Evolutionary conservation across 371 early-diverging fungal genomes (phyloP).

Genomic region (Mucor irregularis): DNA sequence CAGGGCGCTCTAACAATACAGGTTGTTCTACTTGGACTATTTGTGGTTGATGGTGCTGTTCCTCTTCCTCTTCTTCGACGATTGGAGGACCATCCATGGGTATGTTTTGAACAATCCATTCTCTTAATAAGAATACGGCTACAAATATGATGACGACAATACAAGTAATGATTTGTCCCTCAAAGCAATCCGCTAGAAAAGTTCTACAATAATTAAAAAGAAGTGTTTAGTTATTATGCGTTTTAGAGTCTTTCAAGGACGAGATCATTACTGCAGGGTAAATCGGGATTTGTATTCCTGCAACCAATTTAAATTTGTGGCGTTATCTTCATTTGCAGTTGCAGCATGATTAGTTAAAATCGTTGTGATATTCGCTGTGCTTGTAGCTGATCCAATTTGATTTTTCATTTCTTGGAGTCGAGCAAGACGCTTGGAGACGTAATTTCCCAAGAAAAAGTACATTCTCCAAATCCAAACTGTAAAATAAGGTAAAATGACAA

Average conservation of each 20-base stretch:
- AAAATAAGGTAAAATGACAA: conserved; percentile 80
- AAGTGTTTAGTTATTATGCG: too few relatives aligned
- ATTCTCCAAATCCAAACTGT: conserved; percentile 84
- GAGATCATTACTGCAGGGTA: conserved; percentile 15
- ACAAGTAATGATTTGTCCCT: conserved; percentile 84
- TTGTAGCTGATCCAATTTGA: neutral
- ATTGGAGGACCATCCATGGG: conserved; percentile 30
- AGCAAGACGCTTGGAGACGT: conserved; percentile 8
- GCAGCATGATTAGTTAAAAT: neutral
- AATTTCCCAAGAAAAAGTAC: conserved; percentile 70
- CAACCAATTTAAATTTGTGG: neutral
- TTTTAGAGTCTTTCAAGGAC: too few relatives aligned
- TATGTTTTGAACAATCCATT: conserved; percentile 85
- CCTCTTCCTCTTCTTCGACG: neutral
- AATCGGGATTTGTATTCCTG: conserved; percentile 18
- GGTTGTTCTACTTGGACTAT: too few relatives aligned
- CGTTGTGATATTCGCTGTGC: neutral
- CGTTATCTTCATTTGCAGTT: neutral
- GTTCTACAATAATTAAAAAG: conserved; percentile 35
- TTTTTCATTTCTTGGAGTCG: conserved; percentile 5
- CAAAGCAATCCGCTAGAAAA: conserved; percentile 81
- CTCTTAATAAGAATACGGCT: conserved; percentile 77
- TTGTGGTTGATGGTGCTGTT: neutral
- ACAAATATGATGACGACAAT: conserved; percentile 77
- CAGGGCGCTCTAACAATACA: neutral